These are phyloP conservation scores for Plenodomus lindquistii DNA, from an alignment of 2,329 filamentous ascomycete species.

Conservation along the genomic window DNA sequence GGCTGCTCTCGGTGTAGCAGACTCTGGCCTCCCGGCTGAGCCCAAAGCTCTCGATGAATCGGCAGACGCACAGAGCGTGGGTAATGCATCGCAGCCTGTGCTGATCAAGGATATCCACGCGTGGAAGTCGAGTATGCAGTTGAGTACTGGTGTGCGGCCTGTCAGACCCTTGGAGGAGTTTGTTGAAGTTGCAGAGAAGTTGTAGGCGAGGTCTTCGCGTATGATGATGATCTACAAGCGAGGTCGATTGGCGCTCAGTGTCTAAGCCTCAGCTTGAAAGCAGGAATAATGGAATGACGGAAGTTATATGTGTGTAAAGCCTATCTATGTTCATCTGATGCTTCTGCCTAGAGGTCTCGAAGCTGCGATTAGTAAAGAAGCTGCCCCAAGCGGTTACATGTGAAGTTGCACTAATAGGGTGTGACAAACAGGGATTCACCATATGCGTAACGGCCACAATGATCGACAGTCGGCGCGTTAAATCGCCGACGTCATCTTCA, in stretches of 20 bases:
- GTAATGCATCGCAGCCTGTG: slow-evolving; percentile 48
- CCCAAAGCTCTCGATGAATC: slow-evolving; percentile 43
- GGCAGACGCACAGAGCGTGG: slow-evolving; percentile 27
- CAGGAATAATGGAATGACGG: too few species aligned
- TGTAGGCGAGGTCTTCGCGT: slow-evolving; percentile 9
- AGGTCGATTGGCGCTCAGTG: too few species aligned
- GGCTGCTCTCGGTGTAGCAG: slow-evolving; percentile 50
- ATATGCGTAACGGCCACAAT: slow-evolving; percentile 1
- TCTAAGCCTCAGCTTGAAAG: too few species aligned
- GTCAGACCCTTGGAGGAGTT: slow-evolving; percentile 79
- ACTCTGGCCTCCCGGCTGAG: slow-evolving; percentile 43
- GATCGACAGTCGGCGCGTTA: slow-evolving; percentile 8
- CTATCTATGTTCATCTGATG: too few species aligned
- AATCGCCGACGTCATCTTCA: slow-evolving; percentile 10
- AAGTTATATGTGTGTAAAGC: too few species aligned
- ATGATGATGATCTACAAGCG: too few species aligned
- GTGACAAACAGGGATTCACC: slow-evolving; percentile 5
- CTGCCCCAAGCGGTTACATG: too few species aligned
- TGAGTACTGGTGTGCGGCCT: slow-evolving; percentile 73
- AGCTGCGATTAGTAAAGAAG: too few species aligned
- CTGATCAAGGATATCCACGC: slow-evolving; percentile 77
- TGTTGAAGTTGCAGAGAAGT: slow-evolving; percentile 63
- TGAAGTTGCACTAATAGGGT: too few species aligned
- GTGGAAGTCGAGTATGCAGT: slow-evolving; percentile 76
- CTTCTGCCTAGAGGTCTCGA: too few species aligned